Percentiles rank a stretch among this genome's conserved stretches.
phyloP scores from a whole-genome alignment of 371 early-diverging fungal species.

The Capillidium heterosporum region DNA sequence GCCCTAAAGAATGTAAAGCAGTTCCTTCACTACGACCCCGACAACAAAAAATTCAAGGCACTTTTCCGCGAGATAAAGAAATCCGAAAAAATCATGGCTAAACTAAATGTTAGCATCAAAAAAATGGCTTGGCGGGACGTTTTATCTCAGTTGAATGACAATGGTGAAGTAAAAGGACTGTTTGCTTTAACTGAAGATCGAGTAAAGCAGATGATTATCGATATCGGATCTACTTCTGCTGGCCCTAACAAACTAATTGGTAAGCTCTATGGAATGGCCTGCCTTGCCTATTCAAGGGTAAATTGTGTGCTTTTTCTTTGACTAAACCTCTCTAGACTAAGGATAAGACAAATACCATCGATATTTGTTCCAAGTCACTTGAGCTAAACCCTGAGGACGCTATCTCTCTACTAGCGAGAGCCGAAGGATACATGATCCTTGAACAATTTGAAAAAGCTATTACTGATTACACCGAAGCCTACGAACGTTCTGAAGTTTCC shows the following conservation, averaged over 20 bases:
- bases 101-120: conserved; percentile 28
- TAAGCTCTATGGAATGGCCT: conserved; percentile 34
- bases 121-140: conserved; percentile 43
- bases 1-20: conserved; percentile 56
- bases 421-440: conserved; percentile 38
- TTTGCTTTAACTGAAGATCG: conserved; percentile 26
- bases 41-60: conserved; percentile 65
- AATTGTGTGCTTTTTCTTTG: conserved; percentile 8
- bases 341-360: conserved; percentile 19
- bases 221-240: conserved; percentile 15
- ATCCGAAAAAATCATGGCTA: conserved; percentile 49
- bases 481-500: conserved; percentile 32
- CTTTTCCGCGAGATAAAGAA: conserved; percentile 51
- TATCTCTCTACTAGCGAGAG: conserved; percentile 47
- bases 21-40: conserved; percentile 78
- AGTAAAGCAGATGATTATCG: conserved; percentile 14
- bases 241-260: conserved; percentile 29
- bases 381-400: conserved; percentile 37
- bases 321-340: conserved; percentile 13
- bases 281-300: conserved; percentile 34
- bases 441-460: conserved; percentile 62
- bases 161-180: conserved; percentile 21
- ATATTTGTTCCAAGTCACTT: conserved; percentile 36
- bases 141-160: conserved; percentile 27
- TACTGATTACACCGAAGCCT: conserved; percentile 46